Percentiles rank a stretch among this genome's conserved stretches.
Evolutionary conservation across 306 rosid genomes (phyloP).

Genomic region (Oemleria cerasiformis): DNA sequence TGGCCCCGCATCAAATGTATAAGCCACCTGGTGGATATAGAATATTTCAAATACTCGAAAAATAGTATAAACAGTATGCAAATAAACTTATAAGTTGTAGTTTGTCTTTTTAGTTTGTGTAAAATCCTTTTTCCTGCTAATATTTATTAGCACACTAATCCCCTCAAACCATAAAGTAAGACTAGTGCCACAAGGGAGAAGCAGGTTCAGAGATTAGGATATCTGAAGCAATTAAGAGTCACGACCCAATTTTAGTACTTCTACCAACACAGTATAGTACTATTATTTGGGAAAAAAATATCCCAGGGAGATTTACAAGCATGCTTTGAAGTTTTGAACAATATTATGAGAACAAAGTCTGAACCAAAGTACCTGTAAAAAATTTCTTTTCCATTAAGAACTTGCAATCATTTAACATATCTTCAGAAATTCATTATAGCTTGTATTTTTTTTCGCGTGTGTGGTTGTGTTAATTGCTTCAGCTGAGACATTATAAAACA

Average conservation of each 20-base stretch:
- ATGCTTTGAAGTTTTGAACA: background rate
- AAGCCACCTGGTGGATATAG: constrained; percentile 68
- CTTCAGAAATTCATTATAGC: background rate
- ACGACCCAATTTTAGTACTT: background rate
- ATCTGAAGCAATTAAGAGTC: background rate
- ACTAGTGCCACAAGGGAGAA: background rate
- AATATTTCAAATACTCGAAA: background rate
- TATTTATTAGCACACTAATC: background rate
- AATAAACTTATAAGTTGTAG: background rate
- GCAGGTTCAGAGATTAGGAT: background rate
- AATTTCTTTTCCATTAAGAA: background rate
- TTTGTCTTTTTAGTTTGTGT: background rate
- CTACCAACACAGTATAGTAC: background rate
- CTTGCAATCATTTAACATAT: background rate
- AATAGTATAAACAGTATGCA: background rate
- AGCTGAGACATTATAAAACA: background rate
- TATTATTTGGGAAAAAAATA: background rate
- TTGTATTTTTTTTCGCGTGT: background rate
- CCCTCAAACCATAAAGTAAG: background rate
- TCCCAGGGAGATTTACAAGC: background rate
- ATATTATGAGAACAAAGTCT: background rate
- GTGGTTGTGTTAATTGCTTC: background rate
- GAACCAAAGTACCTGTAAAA: background rate
- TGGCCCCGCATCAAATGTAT: constrained; percentile 99
- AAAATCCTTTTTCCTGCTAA: background rate